Conservation (phyloP, 768 basidiomycete species). For the Suillus variegatus region DNA sequence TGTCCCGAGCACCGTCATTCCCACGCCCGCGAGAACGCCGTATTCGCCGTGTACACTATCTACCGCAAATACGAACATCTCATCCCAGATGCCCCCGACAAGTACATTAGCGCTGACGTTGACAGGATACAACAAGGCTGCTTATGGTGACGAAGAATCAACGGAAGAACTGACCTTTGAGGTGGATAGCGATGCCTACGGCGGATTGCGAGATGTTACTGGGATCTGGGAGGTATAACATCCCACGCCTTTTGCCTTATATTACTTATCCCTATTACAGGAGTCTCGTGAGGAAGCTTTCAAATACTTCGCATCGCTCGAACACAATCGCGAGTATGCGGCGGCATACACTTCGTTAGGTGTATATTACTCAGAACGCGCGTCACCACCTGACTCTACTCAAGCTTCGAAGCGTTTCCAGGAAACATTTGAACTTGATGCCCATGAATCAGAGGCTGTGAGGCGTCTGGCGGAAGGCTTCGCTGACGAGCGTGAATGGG, state of each 20-base stretch:
- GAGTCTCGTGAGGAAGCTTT: constrained; percentile 65
- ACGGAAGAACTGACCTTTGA: too few species aligned
- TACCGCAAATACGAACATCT: not conserved
- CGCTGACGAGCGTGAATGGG: constrained; percentile 93
- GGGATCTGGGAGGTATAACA: constrained; percentile 64
- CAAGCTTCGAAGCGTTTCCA: constrained; percentile 96
- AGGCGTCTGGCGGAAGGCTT: constrained; percentile 83
- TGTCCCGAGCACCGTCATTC: not conserved
- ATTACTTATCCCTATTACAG: constrained; percentile 33
- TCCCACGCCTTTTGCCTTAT: not conserved
- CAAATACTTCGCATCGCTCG: constrained; percentile 76
- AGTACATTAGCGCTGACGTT: too few species aligned
- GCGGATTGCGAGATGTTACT: constrained; percentile 77
- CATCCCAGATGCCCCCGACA: not conserved
- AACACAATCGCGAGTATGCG: constrained; percentile 73
- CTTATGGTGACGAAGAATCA: too few species aligned
- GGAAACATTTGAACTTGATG: constrained; percentile 96
- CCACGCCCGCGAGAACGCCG: not conserved
- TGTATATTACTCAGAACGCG: constrained; percentile 78
- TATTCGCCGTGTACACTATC: not conserved
- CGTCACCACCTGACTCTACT: constrained; percentile 72
- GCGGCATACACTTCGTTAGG: constrained; percentile 95
- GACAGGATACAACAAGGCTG: too few species aligned
- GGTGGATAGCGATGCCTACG: constrained; percentile 50
- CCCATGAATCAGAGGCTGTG: constrained; percentile 84